These are phyloP conservation scores for Massarina eburnea DNA, from an alignment of 2,329 filamentous ascomycete genomes.

Conservation along the genomic window DNA sequence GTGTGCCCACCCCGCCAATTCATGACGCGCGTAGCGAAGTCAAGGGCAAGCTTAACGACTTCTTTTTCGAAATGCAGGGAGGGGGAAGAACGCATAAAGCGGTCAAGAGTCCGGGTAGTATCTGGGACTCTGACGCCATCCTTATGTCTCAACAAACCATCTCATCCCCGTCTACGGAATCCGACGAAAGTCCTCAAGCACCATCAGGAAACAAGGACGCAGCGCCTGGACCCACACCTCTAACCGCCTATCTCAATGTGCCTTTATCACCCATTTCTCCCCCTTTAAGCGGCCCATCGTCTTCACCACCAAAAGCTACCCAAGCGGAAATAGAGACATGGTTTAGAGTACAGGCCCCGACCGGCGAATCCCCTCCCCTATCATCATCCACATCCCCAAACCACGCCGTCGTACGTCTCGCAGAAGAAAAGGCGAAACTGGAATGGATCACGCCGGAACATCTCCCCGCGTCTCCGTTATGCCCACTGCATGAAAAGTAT, in stretches of 20 bases:
- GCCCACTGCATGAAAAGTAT: constrained; percentile 46
- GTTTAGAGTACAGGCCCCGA: neutral
- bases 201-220: neutral
- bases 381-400: constrained; percentile 6
- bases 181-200: constrained; percentile 29
- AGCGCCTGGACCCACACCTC: neutral
- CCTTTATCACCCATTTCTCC: neutral
- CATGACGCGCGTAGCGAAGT: constrained; percentile 26
- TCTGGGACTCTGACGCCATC: constrained; percentile 41
- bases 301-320: neutral
- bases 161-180: constrained; percentile 11
- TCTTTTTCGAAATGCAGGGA: constrained; percentile 33
- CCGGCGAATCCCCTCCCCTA: constrained; percentile 15
- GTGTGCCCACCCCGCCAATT: constrained; percentile 29
- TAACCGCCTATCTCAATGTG: neutral
- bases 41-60: constrained; percentile 33
- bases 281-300: neutral
- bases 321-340: constrained; percentile 1
- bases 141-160: constrained; percentile 36
- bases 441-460: constrained; percentile 50
- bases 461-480: constrained; percentile 46
- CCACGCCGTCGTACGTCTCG: constrained; percentile 9
- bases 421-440: constrained; percentile 35
- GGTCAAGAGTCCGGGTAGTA: constrained; percentile 15
- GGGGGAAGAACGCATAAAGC: constrained; percentile 5